Base-by-base conservation (phyloP, 108 stramenopile species). In the Bacterosira constricta region DNA sequence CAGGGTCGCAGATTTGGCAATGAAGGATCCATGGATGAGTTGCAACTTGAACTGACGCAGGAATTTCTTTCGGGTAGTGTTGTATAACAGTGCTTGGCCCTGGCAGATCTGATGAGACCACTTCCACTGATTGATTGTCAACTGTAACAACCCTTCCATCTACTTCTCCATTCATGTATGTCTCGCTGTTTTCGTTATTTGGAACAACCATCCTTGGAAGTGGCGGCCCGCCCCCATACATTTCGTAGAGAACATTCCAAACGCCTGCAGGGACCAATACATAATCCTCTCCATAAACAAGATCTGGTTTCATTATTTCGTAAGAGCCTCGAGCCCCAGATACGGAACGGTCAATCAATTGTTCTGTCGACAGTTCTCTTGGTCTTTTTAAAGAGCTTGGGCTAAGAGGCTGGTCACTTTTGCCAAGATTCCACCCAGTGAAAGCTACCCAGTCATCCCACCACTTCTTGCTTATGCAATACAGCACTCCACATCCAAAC, bases 201-300 rank as follows among this genome's bases (percentile, higher is more conserved):
- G 83, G 73, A 26, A 81, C 30, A 18, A 90, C 79, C 89, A 90
- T 90, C 56, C 93, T 76, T 0, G 93, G 93, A 12, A 95, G 75
- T 15, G 94, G 91, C n/a, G 94, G 94, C 15, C 94, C 94, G 1
- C 94, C 94, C 31, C 87, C 91, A 56, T 95, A 95, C 37, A 92
- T 60, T 59, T 92, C 94, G 63, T 89, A 95, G 21, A 95, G 75
- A 41, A 88, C 79, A 81, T 95, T 89, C 94, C 94, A 95, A 20
- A 95, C 94, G 21, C 79, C 63, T 25, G 90, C 83, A 32, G 94
- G 94, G 9, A 95, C 69, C 45, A 92, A 59, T 11, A 91, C 84
- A 45, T 87, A 95, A 55, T 95, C 90, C 4, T 57, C 42, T 41
- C 73, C 78, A 11, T 12, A 36, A 18, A 27, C 31, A 6, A 81